Percentiles rank a stretch among this genome's conserved stretches.
Conservation (phyloP, 1,284 basidiomycete genomes). For the Microbotryomycetes sp. region DNA sequence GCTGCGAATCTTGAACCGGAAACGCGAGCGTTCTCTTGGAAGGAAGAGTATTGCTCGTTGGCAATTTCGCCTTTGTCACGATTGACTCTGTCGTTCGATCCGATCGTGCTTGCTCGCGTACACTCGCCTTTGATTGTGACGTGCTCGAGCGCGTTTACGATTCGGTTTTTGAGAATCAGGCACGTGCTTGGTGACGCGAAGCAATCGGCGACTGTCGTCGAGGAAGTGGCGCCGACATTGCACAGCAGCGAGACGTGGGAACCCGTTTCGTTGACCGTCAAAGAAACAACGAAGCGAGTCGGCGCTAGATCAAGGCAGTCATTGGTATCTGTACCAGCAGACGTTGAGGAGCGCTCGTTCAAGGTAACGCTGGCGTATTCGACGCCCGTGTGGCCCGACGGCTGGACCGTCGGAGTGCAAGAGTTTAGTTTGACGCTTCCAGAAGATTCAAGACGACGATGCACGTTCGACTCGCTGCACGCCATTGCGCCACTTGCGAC, state of each 20-base stretch:
- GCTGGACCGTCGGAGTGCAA: slow-evolving; percentile 38
- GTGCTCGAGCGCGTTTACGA: slow-evolving; percentile 32
- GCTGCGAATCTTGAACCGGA: background rate
- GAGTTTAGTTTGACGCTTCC: slow-evolving; percentile 32
- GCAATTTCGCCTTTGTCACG: background rate
- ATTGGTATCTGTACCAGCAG: background rate
- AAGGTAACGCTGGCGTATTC: slow-evolving; percentile 36
- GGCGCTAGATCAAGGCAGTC: background rate
- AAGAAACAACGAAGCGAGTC: slow-evolving; percentile 1
- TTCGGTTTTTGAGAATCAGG: slow-evolving; percentile 30
- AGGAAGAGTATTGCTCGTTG: slow-evolving; percentile 11
- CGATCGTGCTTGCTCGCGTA: slow-evolving; percentile 28
- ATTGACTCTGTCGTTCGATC: slow-evolving; percentile 6
- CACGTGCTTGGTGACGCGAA: background rate
- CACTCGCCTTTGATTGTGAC: slow-evolving; percentile 37
- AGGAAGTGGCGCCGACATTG: slow-evolving; percentile 31
- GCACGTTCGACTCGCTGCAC: slow-evolving; percentile 6
- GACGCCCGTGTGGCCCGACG: slow-evolving; percentile 35
- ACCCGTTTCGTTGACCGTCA: slow-evolving; percentile 6
- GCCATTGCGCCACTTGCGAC: slow-evolving; percentile 29
- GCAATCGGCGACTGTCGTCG: slow-evolving; percentile 9
- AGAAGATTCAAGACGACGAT: too few relatives aligned
- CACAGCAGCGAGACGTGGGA: slow-evolving; percentile 16
- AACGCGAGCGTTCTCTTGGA: background rate
- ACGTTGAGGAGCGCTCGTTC: slow-evolving; percentile 18